Conservation (phyloP, 495 filamentous ascomycete genomes). For the Thermothielavioides terrestris region DNA sequence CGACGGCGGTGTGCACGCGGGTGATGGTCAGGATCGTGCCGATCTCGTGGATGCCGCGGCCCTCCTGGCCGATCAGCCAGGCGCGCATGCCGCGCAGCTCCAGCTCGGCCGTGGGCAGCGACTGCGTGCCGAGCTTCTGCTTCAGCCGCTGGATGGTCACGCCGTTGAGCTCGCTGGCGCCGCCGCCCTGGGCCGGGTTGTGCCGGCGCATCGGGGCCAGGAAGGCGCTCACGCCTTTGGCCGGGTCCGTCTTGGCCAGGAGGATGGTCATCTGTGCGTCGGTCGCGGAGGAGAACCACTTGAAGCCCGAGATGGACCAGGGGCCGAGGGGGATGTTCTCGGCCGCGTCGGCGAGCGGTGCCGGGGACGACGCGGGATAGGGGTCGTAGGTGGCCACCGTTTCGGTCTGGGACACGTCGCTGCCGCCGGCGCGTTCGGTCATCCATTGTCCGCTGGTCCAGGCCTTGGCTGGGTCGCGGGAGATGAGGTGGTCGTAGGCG, state of each 20-base stretch:
- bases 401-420: slow-evolving; percentile 64
- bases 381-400: slow-evolving; percentile 42
- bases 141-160: slow-evolving; percentile 61
- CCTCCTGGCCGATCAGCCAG: slow-evolving; percentile 54
- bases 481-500: slow-evolving; percentile 41
- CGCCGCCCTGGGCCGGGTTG: slow-evolving; percentile 18
- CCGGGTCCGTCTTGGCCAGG: slow-evolving; percentile 53
- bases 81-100: slow-evolving; percentile 53
- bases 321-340: slow-evolving; percentile 46
- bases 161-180: slow-evolving; percentile 52
- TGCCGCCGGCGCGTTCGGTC: slow-evolving; percentile 70
- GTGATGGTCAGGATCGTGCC: slow-evolving; percentile 61
- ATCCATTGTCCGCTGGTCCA: slow-evolving; percentile 85
- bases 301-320: slow-evolving; percentile 59
- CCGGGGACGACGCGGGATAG: slow-evolving; percentile 11
- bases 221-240: slow-evolving; percentile 53
- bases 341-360: slow-evolving; percentile 12
- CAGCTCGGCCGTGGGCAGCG: slow-evolving; percentile 62
- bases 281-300: slow-evolving; percentile 70
- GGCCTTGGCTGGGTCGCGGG: slow-evolving; percentile 46
- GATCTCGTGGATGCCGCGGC: slow-evolving; percentile 58
- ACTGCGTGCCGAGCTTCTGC: slow-evolving; percentile 59
- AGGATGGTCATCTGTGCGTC: slow-evolving; percentile 62
- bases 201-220: slow-evolving; percentile 53
- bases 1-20: slow-evolving; percentile 53